A percentile compares a stretch with the other conserved stretches of the same genome.
These are phyloP conservation scores for Biscutella auriculata DNA, from an alignment of 441 rosid species.

Conservation along the genomic window DNA sequence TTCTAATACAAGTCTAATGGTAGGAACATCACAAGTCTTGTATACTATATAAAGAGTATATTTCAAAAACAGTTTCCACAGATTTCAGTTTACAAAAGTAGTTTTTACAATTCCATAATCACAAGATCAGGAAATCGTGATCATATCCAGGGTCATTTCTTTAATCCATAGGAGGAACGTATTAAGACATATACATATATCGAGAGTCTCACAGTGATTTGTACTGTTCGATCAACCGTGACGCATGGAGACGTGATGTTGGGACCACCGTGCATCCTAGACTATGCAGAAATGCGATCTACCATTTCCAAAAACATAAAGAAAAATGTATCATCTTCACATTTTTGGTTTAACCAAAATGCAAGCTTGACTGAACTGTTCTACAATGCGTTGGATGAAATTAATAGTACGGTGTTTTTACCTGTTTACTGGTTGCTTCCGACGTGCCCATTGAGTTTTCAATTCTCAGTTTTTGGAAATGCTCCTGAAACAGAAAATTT, in stretches of 20 bases:
- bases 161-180: background rate
- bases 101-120: background rate
- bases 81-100: background rate
- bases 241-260: constrained; percentile 72
- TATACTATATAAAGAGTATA: no score
- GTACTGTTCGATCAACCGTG: constrained; percentile 63
- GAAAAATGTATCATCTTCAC: background rate
- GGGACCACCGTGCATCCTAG: constrained; percentile 57
- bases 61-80: background rate
- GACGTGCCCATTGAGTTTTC: constrained; percentile 85
- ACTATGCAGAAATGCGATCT: constrained; percentile 25
- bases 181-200: background rate
- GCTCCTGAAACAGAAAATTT: constrained; percentile 41
- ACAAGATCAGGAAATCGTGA: constrained; percentile 4
- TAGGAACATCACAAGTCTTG: no score
- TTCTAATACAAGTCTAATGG: no score
- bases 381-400: background rate
- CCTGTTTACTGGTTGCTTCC: constrained; percentile 85
- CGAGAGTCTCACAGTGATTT: constrained; percentile 32
- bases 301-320: background rate
- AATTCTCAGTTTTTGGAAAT: constrained; percentile 68
- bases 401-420: background rate
- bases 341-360: background rate
- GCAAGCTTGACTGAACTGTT: background rate
- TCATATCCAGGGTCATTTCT: background rate